Percentiles rank a stretch among this genome's conserved stretches.
Conservation (phyloP, 2,329 filamentous ascomycete species). For the Colletotrichum filicis region DNA sequence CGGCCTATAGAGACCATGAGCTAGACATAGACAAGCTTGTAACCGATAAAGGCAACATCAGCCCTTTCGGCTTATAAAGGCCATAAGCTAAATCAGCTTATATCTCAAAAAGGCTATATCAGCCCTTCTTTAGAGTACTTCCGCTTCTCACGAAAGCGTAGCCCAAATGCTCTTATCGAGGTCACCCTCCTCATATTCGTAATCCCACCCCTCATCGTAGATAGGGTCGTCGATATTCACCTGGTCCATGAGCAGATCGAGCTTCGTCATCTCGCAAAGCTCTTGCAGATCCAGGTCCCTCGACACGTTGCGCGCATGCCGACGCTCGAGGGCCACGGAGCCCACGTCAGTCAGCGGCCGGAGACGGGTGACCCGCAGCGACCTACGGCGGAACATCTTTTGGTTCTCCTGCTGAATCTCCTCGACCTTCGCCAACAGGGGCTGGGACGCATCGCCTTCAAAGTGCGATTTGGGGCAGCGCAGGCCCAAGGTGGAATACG, state of each 20-base stretch:
- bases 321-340: background rate
- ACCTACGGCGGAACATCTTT: slow-evolving; percentile 36
- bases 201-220: slow-evolving; percentile 46
- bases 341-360: slow-evolving; percentile 15
- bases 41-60: background rate
- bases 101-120: background rate
- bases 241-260: slow-evolving; percentile 37
- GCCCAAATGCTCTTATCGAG: background rate
- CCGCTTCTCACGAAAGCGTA: background rate
- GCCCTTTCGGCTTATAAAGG: background rate
- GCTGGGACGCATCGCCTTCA: slow-evolving; percentile 52
- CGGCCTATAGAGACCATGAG: no score
- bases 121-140: background rate
- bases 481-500: slow-evolving; percentile 58
- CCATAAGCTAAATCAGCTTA: background rate
- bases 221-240: slow-evolving; percentile 41
- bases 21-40: background rate
- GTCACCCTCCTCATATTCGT: slow-evolving; percentile 44
- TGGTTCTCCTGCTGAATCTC: slow-evolving; percentile 55
- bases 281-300: slow-evolving; percentile 43
- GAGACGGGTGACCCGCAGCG: slow-evolving; percentile 22
- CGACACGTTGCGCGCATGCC: slow-evolving; percentile 42
- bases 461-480: slow-evolving; percentile 62
- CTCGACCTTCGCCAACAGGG: slow-evolving; percentile 57
- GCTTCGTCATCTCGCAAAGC: slow-evolving; percentile 37